Evolutionary conservation across 2,329 filamentous ascomycete species (phyloP), one percentile per base, ranked within the genome.

Genomic region (Neopestalotiopsis rosae): DNA sequence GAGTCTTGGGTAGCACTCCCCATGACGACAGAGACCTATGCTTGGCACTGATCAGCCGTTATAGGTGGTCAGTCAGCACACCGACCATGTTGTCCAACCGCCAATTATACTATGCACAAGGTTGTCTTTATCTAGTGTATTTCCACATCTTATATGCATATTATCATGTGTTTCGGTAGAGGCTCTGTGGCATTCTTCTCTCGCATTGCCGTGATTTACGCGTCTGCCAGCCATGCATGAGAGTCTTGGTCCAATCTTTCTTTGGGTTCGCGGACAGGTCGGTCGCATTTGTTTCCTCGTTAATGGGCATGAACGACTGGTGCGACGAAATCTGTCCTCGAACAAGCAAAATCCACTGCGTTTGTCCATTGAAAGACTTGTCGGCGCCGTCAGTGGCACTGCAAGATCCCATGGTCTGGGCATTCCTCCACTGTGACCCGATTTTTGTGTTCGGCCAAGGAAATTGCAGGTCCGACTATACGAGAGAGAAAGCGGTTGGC

Each of bases 361-460:
- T 49, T 28, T 17, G 42, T 17, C 40, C 42, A 49, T n/a, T 6
- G 20, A n/a, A 20, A 52, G n/a, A 13, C 42, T 24, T 64, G 20
- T 49, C 61, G 61, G 61, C 61, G 40, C 61, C 40, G 20, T 64
- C 61, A 49, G 38, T 45, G 61, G 61, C 61, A 64, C 40, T 45
- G 61, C 61, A 49, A 34, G 10, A 59, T 34, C n/a, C 59, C 59
- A 62, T 42, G 38, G 61, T 64, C 61, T 24, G 13, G 61, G 61
- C 40, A 24, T 34, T 49, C 34, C 34, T 30, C 30, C 13, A 34
- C 45, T 20, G n/a, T 42, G 61, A 45, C 40, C n/a, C 20, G 14
- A 5, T 40, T 34, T 45, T 52, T 64, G 61, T 52, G 61, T 49
- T 64, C 61, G 14, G 13, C 20, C 45, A 30, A 24, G 57, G 38